Evolutionary conservation across 176 grass and related monocot species (phyloP).

Genomic region (Aegilops umbellulata): DNA sequence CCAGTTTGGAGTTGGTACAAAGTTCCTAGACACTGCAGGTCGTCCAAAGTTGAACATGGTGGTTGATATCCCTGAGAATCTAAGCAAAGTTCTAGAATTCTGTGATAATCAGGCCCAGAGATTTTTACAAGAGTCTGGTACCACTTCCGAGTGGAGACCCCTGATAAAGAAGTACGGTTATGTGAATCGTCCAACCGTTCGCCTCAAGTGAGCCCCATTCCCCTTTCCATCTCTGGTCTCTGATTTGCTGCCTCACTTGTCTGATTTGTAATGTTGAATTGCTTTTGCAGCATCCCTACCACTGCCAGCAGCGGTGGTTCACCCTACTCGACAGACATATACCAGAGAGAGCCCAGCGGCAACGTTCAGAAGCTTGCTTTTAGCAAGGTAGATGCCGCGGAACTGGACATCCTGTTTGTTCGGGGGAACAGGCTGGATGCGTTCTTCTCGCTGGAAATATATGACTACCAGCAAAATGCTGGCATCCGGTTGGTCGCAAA

Average conservation of each 20-base stretch:
- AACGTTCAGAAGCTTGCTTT: conserved; percentile 74
- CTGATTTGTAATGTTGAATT: conserved; percentile 11
- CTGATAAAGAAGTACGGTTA: conserved; percentile 65
- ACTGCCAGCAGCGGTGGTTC: conserved; percentile 21
- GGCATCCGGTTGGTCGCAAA: conserved; percentile 70
- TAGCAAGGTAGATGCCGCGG: conserved; percentile 50
- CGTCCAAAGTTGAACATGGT: conserved; percentile 70
- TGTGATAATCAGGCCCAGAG: conserved; percentile 62
- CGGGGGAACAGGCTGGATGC: conserved; percentile 59
- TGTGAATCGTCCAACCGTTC: conserved; percentile 51
- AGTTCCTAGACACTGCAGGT: conserved; percentile 70
- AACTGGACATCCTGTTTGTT: conserved; percentile 58
- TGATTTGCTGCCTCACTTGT: neutral
- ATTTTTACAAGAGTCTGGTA: conserved; percentile 57
- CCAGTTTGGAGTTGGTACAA: conserved; percentile 64
- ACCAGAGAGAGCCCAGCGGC: conserved; percentile 53
- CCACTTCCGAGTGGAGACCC: conserved; percentile 84
- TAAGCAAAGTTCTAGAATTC: conserved; percentile 63
- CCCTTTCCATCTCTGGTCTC: neutral
- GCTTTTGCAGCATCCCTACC: conserved; percentile 69
- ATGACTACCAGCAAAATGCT: conserved; percentile 81
- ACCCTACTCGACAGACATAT: conserved; percentile 73
- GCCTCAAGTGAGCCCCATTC: conserved; percentile 66
- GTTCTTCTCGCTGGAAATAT: conserved; percentile 62
- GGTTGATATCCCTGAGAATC: conserved; percentile 63